phyloP scores from a whole-genome alignment of 148 eudicot species.

The Dysphania ambrosioides region DNA sequence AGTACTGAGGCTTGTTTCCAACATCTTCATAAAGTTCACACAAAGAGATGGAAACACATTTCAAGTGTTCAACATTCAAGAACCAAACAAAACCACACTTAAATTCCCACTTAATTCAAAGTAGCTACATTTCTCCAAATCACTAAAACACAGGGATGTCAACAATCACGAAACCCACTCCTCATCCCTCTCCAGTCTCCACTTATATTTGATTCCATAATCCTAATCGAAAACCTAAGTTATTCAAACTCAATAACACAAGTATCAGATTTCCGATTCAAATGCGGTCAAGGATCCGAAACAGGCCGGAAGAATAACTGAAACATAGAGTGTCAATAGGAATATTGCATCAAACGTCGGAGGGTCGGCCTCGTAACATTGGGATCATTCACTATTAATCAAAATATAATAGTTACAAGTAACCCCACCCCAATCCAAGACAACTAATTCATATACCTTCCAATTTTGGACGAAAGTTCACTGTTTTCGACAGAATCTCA shows the following conservation, averaged over 20 bases:
- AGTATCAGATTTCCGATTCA: not conserved
- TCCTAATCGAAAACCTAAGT: not conserved
- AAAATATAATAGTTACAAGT: no score
- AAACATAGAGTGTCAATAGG: not conserved
- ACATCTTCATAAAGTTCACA: not conserved
- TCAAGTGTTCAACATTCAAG: not conserved
- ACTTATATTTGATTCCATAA: not conserved
- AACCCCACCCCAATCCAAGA: not conserved
- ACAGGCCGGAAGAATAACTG: not conserved
- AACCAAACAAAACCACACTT: not conserved
- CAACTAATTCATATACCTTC: not conserved
- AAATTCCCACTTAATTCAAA: not conserved
- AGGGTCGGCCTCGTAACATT: not conserved
- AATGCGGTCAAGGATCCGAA: not conserved
- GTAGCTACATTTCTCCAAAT: not conserved
- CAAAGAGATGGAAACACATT: not conserved
- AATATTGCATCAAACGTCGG: not conserved
- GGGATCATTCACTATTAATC: not conserved
- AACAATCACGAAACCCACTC: no score
- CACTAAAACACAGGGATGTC: not conserved
- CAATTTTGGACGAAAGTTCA: not conserved
- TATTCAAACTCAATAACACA: not conserved
- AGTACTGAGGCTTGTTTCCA: not conserved
- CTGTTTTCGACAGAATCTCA: not conserved
- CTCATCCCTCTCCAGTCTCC: not conserved